Conservation (phyloP, 441 rosid species). For the Adansonia grandidieri region DNA sequence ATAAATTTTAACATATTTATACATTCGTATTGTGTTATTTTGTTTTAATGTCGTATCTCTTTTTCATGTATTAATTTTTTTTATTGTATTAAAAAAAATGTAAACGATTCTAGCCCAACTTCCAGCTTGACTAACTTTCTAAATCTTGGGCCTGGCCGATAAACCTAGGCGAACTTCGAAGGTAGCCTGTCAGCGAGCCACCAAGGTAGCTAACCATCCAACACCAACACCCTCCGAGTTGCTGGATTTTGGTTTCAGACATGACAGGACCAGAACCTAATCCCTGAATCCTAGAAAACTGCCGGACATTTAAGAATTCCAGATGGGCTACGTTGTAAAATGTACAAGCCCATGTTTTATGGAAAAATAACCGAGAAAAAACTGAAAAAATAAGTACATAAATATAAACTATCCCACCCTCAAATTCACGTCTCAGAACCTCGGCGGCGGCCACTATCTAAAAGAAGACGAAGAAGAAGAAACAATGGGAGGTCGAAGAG, state of each 20-base stretch:
- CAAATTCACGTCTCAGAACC: background rate
- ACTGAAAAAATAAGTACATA: too few relatives aligned
- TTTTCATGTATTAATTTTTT: too few relatives aligned
- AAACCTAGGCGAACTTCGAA: too few relatives aligned
- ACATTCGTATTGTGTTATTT: too few relatives aligned
- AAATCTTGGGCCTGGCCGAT: background rate
- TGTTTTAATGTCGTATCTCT: too few relatives aligned
- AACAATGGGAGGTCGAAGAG: conserved; percentile 58
- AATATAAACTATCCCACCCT: background rate
- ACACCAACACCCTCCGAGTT: background rate
- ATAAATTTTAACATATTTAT: too few relatives aligned
- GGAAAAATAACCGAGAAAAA: background rate
- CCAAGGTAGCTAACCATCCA: background rate
- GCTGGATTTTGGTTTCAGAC: conserved; percentile 9
- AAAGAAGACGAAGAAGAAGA: background rate
- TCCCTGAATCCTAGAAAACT: background rate
- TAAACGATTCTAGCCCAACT: too few relatives aligned
- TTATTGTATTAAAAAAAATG: too few relatives aligned
- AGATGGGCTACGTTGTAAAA: conserved; percentile 11
- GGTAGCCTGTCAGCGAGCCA: background rate
- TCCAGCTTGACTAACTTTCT: background rate
- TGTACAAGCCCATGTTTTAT: conserved; percentile 16
- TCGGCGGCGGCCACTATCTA: conserved; percentile 37
- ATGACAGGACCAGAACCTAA: background rate
- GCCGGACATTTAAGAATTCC: background rate